Percentiles rank a stretch among this genome's conserved stretches.
Conservation (phyloP, 805 yeast genomes). For the Ogataea dorogensis region DNA sequence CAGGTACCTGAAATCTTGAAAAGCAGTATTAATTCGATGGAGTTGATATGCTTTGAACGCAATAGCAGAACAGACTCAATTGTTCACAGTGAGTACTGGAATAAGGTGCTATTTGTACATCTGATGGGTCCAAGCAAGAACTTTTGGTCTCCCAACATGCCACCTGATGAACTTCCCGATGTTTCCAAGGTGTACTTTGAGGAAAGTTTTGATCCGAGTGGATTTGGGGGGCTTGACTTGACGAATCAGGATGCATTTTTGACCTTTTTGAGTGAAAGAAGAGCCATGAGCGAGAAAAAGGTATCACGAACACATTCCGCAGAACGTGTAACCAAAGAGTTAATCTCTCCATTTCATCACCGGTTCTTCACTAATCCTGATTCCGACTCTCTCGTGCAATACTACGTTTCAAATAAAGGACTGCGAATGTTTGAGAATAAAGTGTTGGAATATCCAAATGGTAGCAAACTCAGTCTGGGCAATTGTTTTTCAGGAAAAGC, state of each 20-base stretch:
- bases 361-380: constrained; percentile 85
- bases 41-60: constrained; percentile 66
- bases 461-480: constrained; percentile 34
- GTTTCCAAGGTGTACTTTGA: constrained; percentile 24
- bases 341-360: constrained; percentile 65
- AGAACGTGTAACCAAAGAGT: background rate
- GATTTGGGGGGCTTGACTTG: constrained; percentile 8
- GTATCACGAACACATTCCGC: constrained; percentile 2
- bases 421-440: constrained; percentile 54
- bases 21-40: constrained; percentile 69
- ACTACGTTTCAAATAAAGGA: constrained; percentile 67
- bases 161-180: constrained; percentile 48
- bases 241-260: constrained; percentile 20
- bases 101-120: constrained; percentile 57
- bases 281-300: constrained; percentile 8
- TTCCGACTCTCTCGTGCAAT: constrained; percentile 77
- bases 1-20: constrained; percentile 34
- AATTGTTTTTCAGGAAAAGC: constrained; percentile 73
- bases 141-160: constrained; percentile 59
- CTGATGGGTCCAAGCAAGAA: constrained; percentile 69
- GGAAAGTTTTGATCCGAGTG: constrained; percentile 7
- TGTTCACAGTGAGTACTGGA: constrained; percentile 58
- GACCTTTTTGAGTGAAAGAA: constrained; percentile 24
- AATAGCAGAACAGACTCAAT: constrained; percentile 55
- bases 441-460: constrained; percentile 13